These are phyloP conservation scores for Naegleria lovaniensis DNA, from an alignment of 208 protist species.

Conservation along the genomic window DNA sequence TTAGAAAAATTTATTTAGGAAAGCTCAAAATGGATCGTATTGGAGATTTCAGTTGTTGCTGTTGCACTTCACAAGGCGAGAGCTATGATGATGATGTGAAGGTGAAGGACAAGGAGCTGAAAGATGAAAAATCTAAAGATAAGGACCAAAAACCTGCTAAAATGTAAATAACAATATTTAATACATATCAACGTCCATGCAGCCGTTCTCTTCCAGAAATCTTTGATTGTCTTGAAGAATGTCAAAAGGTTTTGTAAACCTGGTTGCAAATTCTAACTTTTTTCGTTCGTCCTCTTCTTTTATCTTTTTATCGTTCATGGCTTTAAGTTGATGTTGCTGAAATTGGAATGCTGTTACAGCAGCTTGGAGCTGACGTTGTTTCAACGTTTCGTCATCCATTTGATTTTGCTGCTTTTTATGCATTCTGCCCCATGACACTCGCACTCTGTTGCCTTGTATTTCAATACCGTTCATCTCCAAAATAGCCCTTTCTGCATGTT, in stretches of 20 bases:
- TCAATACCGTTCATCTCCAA: neutral
- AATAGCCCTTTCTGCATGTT: slow-evolving; percentile 15
- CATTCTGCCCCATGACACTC: neutral
- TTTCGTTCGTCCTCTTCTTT: slow-evolving; percentile 29
- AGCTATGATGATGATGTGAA: neutral
- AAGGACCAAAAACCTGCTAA: neutral
- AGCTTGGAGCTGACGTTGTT: slow-evolving; percentile 50
- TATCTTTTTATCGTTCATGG: slow-evolving; percentile 38
- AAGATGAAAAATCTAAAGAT: neutral
- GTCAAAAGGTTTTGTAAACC: slow-evolving; percentile 31
- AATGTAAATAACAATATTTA: neutral
- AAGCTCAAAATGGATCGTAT: slow-evolving; percentile 28
- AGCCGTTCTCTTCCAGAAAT: slow-evolving; percentile 26
- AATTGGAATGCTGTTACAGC: slow-evolving; percentile 45
- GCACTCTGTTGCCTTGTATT: neutral
- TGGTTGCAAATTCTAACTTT: slow-evolving; percentile 20
- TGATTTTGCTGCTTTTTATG: slow-evolving; percentile 6
- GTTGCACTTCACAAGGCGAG: slow-evolving; percentile 14
- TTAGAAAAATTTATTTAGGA: slow-evolving; percentile 6
- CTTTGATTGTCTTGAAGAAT: slow-evolving; percentile 24
- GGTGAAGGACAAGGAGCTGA: neutral
- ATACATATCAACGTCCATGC: neutral
- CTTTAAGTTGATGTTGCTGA: slow-evolving; percentile 57
- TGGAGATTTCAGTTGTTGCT: slow-evolving; percentile 8
- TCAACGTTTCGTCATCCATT: slow-evolving; percentile 47